Evolutionary conservation across 2,329 filamentous ascomycete species (phyloP).

Genomic region (Epichloe uncinata): DNA sequence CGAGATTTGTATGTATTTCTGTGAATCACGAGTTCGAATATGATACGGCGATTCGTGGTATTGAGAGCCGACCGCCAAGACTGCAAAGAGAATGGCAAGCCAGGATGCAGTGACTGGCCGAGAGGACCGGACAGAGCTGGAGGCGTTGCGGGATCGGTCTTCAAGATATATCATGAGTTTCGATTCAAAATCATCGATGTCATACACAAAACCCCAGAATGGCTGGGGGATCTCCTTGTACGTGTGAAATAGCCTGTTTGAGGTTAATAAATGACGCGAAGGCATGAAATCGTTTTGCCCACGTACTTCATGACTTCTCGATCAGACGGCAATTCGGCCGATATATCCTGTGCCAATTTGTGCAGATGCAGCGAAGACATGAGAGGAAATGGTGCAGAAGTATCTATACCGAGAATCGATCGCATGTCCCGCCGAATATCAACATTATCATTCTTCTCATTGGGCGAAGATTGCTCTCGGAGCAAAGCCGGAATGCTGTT

Average conservation of each 20-base stretch:
- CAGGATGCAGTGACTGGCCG: constrained; percentile 48
- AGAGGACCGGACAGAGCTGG: constrained; percentile 29
- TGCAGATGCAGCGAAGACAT: constrained; percentile 53
- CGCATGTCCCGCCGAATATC: constrained; percentile 53
- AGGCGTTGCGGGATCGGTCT: constrained; percentile 44
- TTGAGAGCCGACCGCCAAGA: constrained; percentile 52
- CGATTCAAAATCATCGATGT: constrained; percentile 52
- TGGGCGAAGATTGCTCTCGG: constrained; percentile 44
- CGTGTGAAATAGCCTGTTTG: constrained; percentile 43
- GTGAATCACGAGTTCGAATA: constrained; percentile 43
- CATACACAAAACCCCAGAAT: constrained; percentile 55
- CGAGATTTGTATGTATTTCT: constrained; percentile 49
- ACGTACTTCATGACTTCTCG: constrained; percentile 53
- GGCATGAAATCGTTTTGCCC: background rate
- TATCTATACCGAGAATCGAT: constrained; percentile 52
- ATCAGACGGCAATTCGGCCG: constrained; percentile 47
- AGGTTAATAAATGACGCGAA: constrained; percentile 4
- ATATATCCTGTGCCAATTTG: constrained; percentile 45
- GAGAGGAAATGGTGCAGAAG: constrained; percentile 51
- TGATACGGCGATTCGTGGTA: constrained; percentile 54
- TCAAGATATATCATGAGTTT: constrained; percentile 53
- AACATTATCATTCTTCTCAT: constrained; percentile 36
- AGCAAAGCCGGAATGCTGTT: constrained; percentile 56
- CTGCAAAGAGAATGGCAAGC: constrained; percentile 52
- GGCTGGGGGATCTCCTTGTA: constrained; percentile 55